Evolutionary conservation across 2,329 filamentous ascomycete genomes (phyloP), one percentile per base, ranked within the genome.

Genomic region (Ceratocystis cacaofunesta): DNA sequence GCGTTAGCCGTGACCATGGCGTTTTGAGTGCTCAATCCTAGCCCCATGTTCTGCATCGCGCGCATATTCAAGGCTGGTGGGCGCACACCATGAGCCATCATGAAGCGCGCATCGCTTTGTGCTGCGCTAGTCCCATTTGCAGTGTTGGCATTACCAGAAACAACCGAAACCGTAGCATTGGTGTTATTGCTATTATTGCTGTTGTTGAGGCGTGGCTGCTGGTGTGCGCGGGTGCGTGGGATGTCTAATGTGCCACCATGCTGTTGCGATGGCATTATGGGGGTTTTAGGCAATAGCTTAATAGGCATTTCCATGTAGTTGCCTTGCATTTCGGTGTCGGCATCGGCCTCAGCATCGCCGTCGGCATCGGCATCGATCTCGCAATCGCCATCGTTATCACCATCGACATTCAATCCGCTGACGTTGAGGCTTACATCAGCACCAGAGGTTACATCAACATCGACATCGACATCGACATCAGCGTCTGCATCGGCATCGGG

Each of bases 311-410:
- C 62, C 10, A 65, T 55, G 30, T 82, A 81, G 63, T 82, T 81
- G 46, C 84, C 82, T 58, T 85, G 82, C 82, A 85, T 85, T 66
- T 80, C 78, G 7, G 75, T 75, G 65, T 77, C 76, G 3, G 74
- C 76, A 68, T 77, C 76, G 64, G 75, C 75, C 58, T 77, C 76
- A 50, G 64, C 68, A 5, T 46, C 66, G 15, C 7, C 28, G 28
- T 68, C 73, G 71, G 65, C 72, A 65, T 74, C 73, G 0, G 68
- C 70, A 30, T 76, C 75, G 2, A 72, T 74, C 32, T 70, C 69
- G 1, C 48, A 66, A n/a, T 55, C 65, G 55, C 55, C 55, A 30
- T 58, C 55, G 5, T 17, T 61, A 64, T 62, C 61, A 15, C 48
- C 65, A 28, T 32, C 61, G 2, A 66, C 65, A 19, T 57, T 63